phyloP scores from a whole-genome alignment of 805 yeast genomes.

The Suhomyces canberraensis region DNA sequence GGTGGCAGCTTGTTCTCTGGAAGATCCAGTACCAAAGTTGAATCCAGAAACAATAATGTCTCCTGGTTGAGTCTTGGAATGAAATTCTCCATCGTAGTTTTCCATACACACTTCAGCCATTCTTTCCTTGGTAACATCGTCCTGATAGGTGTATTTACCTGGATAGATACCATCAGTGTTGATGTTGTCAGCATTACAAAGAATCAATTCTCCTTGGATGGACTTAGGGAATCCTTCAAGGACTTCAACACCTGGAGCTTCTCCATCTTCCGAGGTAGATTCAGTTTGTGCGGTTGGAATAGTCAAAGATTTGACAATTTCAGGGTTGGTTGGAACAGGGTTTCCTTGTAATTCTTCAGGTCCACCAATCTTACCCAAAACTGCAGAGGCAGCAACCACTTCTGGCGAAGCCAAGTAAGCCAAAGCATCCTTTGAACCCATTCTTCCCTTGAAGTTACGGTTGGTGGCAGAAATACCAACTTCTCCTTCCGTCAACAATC shows the following conservation, averaged over 20 bases:
- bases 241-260: conserved; percentile 56
- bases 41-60: conserved; percentile 91
- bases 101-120: conserved; percentile 99
- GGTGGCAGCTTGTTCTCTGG: conserved; percentile 99
- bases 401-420: conserved; percentile 97
- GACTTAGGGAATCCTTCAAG: conserved; percentile 87
- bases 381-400: conserved; percentile 97
- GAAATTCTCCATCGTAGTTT: conserved; percentile 91
- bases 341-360: conserved; percentile 80
- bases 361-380: conserved; percentile 89
- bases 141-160: conserved; percentile 98
- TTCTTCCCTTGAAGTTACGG: conserved; percentile 97
- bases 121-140: conserved; percentile 87
- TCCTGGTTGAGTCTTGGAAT: conserved; percentile 73
- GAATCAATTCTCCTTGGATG: conserved; percentile 85
- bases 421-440: conserved; percentile 96
- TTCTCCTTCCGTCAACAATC: conserved; percentile 90
- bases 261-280: conserved; percentile 26
- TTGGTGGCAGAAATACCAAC: conserved; percentile 98
- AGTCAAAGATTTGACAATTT: conserved; percentile 45
- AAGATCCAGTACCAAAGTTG: conserved; percentile 98
- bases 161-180: conserved; percentile 99
- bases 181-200: conserved; percentile 95
- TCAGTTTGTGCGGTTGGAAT: conserved; percentile 27
- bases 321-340: conserved; percentile 42